A percentile compares a stretch with the other conserved stretches of the same genome.
phyloP scores from a whole-genome alignment of 371 early-diverging fungal species.

The Syncephalastrum contaminatum region DNA sequence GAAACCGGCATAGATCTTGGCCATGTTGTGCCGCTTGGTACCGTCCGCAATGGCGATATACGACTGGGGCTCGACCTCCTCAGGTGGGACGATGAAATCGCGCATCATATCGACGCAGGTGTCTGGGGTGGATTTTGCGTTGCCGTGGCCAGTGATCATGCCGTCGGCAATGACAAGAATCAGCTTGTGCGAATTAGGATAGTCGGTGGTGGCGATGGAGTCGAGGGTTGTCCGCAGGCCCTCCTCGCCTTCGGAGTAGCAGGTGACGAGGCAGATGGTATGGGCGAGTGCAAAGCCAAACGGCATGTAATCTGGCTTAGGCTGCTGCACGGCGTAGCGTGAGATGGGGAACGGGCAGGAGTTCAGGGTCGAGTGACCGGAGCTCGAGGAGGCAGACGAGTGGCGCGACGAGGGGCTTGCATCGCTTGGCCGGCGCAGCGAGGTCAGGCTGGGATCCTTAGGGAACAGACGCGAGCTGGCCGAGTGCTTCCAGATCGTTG shows the following conservation, averaged over 20 bases:
- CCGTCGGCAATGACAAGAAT: constrained; percentile 51
- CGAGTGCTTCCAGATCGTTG: constrained; percentile 36
- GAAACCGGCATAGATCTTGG: constrained; percentile 88
- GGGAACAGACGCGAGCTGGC: constrained; percentile 14
- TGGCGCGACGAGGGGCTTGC: constrained; percentile 29
- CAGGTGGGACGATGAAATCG: constrained; percentile 64
- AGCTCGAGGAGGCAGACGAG: constrained; percentile 36
- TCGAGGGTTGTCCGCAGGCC: constrained; percentile 93
- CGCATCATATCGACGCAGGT: constrained; percentile 84
- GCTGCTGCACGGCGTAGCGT: constrained; percentile 39
- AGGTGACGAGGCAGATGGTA: constrained; percentile 79
- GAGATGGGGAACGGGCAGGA: constrained; percentile 44
- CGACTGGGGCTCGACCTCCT: constrained; percentile 64
- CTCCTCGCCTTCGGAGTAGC: constrained; percentile 91
- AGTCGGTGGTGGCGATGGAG: constrained; percentile 73
- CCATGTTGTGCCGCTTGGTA: constrained; percentile 92
- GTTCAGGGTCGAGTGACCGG: constrained; percentile 9
- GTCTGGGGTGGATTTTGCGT: constrained; percentile 74
- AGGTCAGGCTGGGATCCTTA: constrained; percentile 12
- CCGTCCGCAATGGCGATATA: constrained; percentile 97
- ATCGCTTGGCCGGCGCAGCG: constrained; percentile 25
- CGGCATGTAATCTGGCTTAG: constrained; percentile 56
- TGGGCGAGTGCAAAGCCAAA: constrained; percentile 71
- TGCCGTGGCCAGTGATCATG: constrained; percentile 50
- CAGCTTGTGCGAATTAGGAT: constrained; percentile 23